A percentile compares a stretch with the other conserved stretches of the same genome.
Evolutionary conservation across 177 flowering plant species (phyloP).

Genomic region (Vitis hybrid): DNA sequence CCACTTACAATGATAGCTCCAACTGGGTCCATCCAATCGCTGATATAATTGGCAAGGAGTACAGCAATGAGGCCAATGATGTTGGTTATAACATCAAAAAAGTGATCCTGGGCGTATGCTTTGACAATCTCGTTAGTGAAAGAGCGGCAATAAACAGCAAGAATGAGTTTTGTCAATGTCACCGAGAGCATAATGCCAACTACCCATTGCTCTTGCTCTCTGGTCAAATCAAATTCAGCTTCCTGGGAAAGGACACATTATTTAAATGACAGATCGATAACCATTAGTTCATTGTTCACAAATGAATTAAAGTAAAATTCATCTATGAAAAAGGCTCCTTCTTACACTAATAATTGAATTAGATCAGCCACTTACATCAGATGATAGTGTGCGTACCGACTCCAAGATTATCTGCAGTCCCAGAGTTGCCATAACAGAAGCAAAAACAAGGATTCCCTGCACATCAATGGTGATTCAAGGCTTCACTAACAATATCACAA

Average conservation of each 20-base stretch:
- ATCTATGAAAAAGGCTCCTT: not conserved
- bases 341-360: not conserved
- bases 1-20: constrained; percentile 93
- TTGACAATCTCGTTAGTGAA: constrained; percentile 92
- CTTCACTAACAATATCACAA: not conserved
- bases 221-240: constrained; percentile 48
- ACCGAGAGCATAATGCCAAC: constrained; percentile 85
- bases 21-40: constrained; percentile 88
- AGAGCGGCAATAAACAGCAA: constrained; percentile 76
- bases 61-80: constrained; percentile 83
- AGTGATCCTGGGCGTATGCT: constrained; percentile 98
- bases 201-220: constrained; percentile 75
- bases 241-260: constrained; percentile 33
- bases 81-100: constrained; percentile 94
- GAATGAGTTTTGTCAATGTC: constrained; percentile 70
- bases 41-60: constrained; percentile 73
- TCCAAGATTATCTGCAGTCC: constrained; percentile 94
- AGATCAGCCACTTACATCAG: constrained; percentile 47
- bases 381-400: constrained; percentile 60
- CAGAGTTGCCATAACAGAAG: constrained; percentile 97
- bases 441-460: constrained; percentile 98
- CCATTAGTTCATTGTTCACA: not conserved
- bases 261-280: not conserved
- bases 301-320: not conserved
- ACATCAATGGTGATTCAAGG: constrained; percentile 7